Conservation (phyloP, 2,329 filamentous ascomycete genomes). For the Aspergillus caelatus region DNA sequence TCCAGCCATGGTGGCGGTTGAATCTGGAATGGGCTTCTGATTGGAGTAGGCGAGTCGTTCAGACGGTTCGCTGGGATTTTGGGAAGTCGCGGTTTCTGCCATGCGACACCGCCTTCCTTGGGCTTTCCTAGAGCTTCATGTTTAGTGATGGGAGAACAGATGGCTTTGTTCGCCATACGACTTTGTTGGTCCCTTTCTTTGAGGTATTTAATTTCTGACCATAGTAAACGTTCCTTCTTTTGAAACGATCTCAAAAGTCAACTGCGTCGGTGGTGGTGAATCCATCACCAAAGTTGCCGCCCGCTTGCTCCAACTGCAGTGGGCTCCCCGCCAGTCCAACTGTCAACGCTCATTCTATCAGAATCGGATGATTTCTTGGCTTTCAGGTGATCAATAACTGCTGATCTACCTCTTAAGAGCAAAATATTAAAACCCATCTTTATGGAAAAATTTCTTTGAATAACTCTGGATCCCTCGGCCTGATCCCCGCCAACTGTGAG, state of each 20-base stretch:
- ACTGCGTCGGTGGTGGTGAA: background rate
- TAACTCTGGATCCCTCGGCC: background rate
- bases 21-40: slow-evolving; percentile 24
- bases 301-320: slow-evolving; percentile 23
- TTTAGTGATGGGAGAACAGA: background rate
- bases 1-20: slow-evolving; percentile 52
- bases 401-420: background rate
- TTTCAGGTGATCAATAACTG: background rate
- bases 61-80: slow-evolving; percentile 29
- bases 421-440: background rate
- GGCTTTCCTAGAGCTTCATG: slow-evolving; percentile 22
- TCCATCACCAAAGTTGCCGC: slow-evolving; percentile 22
- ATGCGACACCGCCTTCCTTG: slow-evolving; percentile 24
- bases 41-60: slow-evolving; percentile 27
- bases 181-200: background rate
- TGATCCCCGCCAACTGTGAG: slow-evolving; percentile 16
- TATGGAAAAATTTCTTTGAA: slow-evolving; percentile 15
- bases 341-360: slow-evolving; percentile 14
- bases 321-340: slow-evolving; percentile 31
- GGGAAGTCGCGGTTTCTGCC: slow-evolving; percentile 32
- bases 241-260: background rate
- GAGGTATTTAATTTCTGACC: background rate
- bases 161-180: slow-evolving; percentile 8
- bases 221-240: background rate
- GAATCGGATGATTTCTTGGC: slow-evolving; percentile 11